Evolutionary conservation across 78 protist genomes (phyloP).

Genomic region (Dictyostelium firmibasis): DNA sequence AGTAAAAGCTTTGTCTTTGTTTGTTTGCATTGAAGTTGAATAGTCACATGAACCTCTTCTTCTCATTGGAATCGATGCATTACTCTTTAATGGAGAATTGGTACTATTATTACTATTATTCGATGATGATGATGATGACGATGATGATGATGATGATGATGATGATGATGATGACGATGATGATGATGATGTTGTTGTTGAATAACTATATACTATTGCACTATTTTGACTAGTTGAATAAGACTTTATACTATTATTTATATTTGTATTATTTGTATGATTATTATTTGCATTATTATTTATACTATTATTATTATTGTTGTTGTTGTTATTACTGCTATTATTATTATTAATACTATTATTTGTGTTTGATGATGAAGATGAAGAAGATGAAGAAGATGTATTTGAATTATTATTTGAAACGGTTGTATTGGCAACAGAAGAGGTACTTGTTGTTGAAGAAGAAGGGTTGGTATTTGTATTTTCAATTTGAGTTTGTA

Average conservation of each 20-base stretch:
- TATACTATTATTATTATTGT: neutral
- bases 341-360: neutral
- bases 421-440: neutral
- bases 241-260: neutral
- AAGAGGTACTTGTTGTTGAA: neutral
- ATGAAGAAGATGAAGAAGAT: neutral
- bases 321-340: neutral
- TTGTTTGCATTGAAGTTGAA: neutral
- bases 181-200: neutral
- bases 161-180: neutral
- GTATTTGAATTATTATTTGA: neutral
- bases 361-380: neutral
- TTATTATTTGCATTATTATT: neutral
- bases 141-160: neutral
- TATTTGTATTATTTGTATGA: neutral
- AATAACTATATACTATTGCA: neutral
- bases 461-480: neutral
- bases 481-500: neutral
- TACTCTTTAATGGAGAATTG: slow-evolving; percentile 3
- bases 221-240: neutral
- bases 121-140: neutral
- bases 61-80: slow-evolving; percentile 16
- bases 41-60: slow-evolving; percentile 77
- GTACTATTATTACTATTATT: neutral
- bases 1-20: neutral